These are phyloP conservation scores for Coemansia sp. DNA, from an alignment of 192 early-diverging fungal genomes.

Conservation along the genomic window DNA sequence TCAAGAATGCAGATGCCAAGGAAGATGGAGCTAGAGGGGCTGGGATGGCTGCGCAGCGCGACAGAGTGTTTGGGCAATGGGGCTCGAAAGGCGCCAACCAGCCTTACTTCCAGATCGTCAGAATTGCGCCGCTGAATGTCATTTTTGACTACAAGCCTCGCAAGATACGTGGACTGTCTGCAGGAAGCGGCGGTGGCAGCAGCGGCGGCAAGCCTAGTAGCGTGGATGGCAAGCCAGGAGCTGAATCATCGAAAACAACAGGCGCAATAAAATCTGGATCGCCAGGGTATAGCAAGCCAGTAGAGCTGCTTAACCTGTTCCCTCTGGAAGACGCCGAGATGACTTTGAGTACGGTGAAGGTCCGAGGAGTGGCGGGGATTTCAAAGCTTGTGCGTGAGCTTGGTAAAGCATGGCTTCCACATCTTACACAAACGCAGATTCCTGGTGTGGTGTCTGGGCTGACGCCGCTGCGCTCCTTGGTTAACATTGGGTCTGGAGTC, in stretches of 20 bases:
- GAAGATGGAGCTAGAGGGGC: neutral
- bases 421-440: slow-evolving; percentile 89
- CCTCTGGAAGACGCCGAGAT: slow-evolving; percentile 90
- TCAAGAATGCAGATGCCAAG: neutral
- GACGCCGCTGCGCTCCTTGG: slow-evolving; percentile 81
- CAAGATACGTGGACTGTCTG: slow-evolving; percentile 66
- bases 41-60: neutral
- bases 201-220: neutral
- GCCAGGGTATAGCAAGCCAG: slow-evolving; percentile 14
- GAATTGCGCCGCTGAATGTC: slow-evolving; percentile 73
- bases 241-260: neutral
- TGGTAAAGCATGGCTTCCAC: slow-evolving; percentile 80
- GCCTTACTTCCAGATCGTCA: slow-evolving; percentile 61
- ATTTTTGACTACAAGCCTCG: slow-evolving; percentile 99
- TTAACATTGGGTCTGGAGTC: slow-evolving; percentile 87
- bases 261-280: neutral
- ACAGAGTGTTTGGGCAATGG: slow-evolving; percentile 11
- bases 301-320: slow-evolving; percentile 85
- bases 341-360: slow-evolving; percentile 71
- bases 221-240: neutral
- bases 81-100: slow-evolving; percentile 11
- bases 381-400: slow-evolving; percentile 66
- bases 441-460: slow-evolving; percentile 88
- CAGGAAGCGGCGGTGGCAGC: slow-evolving; percentile 10
- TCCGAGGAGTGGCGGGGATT: slow-evolving; percentile 78